Evolutionary conservation across 2,329 filamentous ascomycete genomes (phyloP).

Genomic region (Curvularia lunata): DNA sequence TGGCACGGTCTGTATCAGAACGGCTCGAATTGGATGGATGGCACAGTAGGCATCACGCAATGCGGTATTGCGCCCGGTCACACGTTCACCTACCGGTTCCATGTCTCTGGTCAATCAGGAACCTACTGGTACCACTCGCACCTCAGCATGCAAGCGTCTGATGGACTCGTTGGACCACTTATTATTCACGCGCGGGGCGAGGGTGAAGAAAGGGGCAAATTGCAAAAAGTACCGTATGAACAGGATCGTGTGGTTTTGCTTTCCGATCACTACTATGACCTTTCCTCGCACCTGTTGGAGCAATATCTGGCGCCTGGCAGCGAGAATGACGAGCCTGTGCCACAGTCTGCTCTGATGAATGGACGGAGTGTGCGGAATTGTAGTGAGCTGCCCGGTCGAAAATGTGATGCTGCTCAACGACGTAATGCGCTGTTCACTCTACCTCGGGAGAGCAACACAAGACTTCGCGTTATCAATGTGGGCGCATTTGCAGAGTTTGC

Average conservation of each 20-base stretch:
- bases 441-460: slow-evolving; percentile 64
- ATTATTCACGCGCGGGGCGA: slow-evolving; percentile 42
- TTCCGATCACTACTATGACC: slow-evolving; percentile 72
- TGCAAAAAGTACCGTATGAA: slow-evolving; percentile 52
- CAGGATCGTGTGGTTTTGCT: slow-evolving; percentile 68
- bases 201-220: slow-evolving; percentile 48
- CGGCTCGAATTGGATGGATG: slow-evolving; percentile 57
- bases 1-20: slow-evolving; percentile 67
- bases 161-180: slow-evolving; percentile 51
- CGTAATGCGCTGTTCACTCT: slow-evolving; percentile 44
- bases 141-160: slow-evolving; percentile 51
- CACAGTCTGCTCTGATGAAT: slow-evolving; percentile 54
- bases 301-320: slow-evolving; percentile 60
- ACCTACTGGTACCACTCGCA: slow-evolving; percentile 49
- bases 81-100: slow-evolving; percentile 40
- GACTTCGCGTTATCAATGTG: slow-evolving; percentile 70
- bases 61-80: slow-evolving; percentile 63
- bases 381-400: slow-evolving; percentile 42
- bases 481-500: slow-evolving; percentile 52
- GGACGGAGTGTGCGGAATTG: slow-evolving; percentile 50
- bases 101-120: slow-evolving; percentile 46
- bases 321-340: slow-evolving; percentile 64
- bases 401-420: slow-evolving; percentile 44
- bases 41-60: slow-evolving; percentile 58
- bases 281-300: slow-evolving; percentile 55